Base-by-base conservation (phyloP, 257 asterid genomes). In the Lycium ferocissimum region DNA sequence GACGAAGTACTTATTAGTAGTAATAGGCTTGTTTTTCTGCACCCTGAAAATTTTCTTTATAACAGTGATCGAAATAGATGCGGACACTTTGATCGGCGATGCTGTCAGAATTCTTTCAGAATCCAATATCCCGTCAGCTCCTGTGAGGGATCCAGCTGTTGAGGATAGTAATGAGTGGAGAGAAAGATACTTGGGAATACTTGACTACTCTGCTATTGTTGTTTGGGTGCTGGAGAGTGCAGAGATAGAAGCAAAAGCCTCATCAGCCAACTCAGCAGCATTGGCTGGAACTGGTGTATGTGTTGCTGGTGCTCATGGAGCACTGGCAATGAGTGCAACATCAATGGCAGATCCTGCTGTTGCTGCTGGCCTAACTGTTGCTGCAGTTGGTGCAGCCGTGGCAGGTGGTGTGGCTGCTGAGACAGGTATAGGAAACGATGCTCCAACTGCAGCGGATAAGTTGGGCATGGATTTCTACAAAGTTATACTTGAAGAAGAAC, bases 191-290 rank as follows among this genome's bases (percentile, higher is more conserved):
- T 70, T 96, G 85, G 97, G 94, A 35, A 88, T 92, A 7, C 88
- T 94, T 20, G 97, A 95, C 85, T 95, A 92, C 89, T 88, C 97
- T 0, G 97, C 95, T 35, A 88, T 96, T 33, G 92, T 94, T 18
- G 93, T 92, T 38, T 94, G 96, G 98, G 96, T 92, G 85, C 86
- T 96, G 76, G 97, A 93, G 88, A 92, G 88, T 37, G 96, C 98
- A 0, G 95, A 92, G 11, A 80, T 91, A 20, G 98, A 97, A 1
- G 97, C 98, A 1, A 90, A 92, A 43, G 93, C 97, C 56, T 59
- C 91, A 6, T 89, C 93, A n/a, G 94, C 95, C 85, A 89, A 93
- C 6, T 85, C 95, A 3, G 98, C 93, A 3, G 94, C 96, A 4
- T 94, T 95, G 1, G 94, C 93, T 15, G 97, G 97, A 40, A 88